Conservation (phyloP, 1,284 basidiomycete species). For the Gomphus bonarii region DNA sequence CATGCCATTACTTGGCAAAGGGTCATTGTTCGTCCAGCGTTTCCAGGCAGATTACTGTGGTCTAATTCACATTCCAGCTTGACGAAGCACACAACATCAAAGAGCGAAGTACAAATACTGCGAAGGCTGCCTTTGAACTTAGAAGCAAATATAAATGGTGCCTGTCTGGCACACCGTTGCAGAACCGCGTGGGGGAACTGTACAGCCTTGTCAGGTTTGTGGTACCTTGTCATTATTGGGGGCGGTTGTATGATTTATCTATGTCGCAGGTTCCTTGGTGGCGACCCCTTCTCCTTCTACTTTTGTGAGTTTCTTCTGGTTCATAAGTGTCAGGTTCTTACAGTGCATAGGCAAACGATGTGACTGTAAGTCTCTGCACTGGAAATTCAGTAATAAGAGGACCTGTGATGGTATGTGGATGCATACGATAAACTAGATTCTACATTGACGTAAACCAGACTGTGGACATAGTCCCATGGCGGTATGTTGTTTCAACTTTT, state of each 20-base stretch:
- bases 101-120: slow-evolving; percentile 90
- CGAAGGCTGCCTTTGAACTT: slow-evolving; percentile 90
- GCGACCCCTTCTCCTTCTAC: slow-evolving; percentile 86
- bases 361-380: slow-evolving; percentile 83
- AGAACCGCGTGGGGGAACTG: slow-evolving; percentile 95
- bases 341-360: slow-evolving; percentile 58
- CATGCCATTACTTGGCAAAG: slow-evolving; percentile 86
- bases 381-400: slow-evolving; percentile 79
- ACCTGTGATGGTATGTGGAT: slow-evolving; percentile 65
- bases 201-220: slow-evolving; percentile 78
- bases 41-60: neutral
- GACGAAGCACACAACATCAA: slow-evolving; percentile 99
- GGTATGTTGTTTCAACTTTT: slow-evolving; percentile 19
- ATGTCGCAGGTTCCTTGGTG: slow-evolving; percentile 60
- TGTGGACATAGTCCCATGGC: slow-evolving; percentile 92
- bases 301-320: slow-evolving; percentile 56
- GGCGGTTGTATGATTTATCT: neutral
- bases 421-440: neutral
- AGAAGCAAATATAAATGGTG: slow-evolving; percentile 86
- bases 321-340: slow-evolving; percentile 15
- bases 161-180: slow-evolving; percentile 93
- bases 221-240: neutral
- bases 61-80: slow-evolving; percentile 37
- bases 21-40: slow-evolving; percentile 40
- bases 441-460: slow-evolving; percentile 28